Base-by-base conservation (phyloP, 1,139 yeast species). In the Barnettozyma hawaiiensis region DNA sequence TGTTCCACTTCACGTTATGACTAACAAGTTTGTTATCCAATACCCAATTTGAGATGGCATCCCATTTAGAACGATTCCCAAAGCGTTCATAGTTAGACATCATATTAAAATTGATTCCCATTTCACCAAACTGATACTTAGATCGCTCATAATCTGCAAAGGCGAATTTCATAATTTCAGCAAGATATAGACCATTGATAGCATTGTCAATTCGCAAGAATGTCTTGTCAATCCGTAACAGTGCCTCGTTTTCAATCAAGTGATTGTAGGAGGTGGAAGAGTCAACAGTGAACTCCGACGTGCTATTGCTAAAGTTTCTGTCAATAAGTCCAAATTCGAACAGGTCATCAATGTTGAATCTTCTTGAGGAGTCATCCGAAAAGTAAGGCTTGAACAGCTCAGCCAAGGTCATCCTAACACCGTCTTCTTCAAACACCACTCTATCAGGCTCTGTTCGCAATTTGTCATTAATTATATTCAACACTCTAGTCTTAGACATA, bases 141-240 rank as follows among this genome's bases (percentile, higher is more conserved):
- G 54, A 45, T 31, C 49, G 54, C 40, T 56, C 60, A 38, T 50
- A 55, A 34, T 94, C 98, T 52, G 84, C 82, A 58, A 92, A 74
- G n/a, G 92, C 97, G 63, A 92, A 97, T 52, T 78, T 78, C 16
- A 97, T 85, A 47, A 92, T 71, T 59, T 87, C 95, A 2, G 97
- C 96, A 47, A 94, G 71, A 59, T 90, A 94, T 42, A 78, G 72
- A n/a, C 99, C 99, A 43, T 82, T 65, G 54, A 94, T 85, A 59
- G 77, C 85, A 62, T 94, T 94, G 59, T 94, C 97, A 1, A 97
- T 87, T 63, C 92, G 90, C 57, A 94, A 70, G 60, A 94, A 94
- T 35, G 94, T 92, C 59, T 89, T 96, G 62, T 97, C 79, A 59
- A 94, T 71, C 62, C 96, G 81, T 12, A 48, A 20, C 20, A 55